Evolutionary conservation across 495 filamentous ascomycete species (phyloP).

Genomic region (Pseudevernia furfuracea): DNA sequence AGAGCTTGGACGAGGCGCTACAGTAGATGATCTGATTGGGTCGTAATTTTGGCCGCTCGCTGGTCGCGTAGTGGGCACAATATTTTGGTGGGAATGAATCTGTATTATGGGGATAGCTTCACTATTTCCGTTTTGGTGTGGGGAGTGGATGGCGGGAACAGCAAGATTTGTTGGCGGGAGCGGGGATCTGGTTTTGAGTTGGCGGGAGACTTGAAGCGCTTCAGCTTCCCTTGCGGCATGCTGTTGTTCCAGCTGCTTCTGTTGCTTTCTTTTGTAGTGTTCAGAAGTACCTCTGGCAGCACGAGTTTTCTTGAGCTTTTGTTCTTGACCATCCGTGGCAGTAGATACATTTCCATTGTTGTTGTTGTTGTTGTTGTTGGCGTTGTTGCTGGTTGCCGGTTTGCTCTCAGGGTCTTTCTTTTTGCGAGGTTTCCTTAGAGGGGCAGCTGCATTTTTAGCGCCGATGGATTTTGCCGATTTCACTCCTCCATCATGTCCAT

Average conservation of each 20-base stretch:
- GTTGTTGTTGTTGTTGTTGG: conserved; percentile 12
- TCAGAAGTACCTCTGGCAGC: conserved; percentile 23
- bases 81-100: conserved; percentile 24
- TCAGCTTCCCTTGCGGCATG: conserved; percentile 25
- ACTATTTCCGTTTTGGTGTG: conserved; percentile 35
- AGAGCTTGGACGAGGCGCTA: conserved; percentile 46
- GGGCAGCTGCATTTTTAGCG: conserved; percentile 20
- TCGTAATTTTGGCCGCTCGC: conserved; percentile 78
- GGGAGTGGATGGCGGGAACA: conserved; percentile 19
- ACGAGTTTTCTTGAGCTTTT: conserved; percentile 27
- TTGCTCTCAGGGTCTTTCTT: conserved; percentile 25
- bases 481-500: conserved; percentile 19
- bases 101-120: conserved; percentile 31
- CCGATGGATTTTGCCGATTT: conserved; percentile 15
- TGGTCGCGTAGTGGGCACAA: conserved; percentile 35
- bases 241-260: conserved; percentile 34
- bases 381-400: conserved; percentile 8
- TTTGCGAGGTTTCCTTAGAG: conserved; percentile 24
- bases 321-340: conserved; percentile 21
- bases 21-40: conserved; percentile 70
- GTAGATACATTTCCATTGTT: conserved; percentile 17
- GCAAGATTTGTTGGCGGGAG: conserved; percentile 28
- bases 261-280: conserved; percentile 35
- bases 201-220: conserved; percentile 15
- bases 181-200: conserved; percentile 23